These are phyloP conservation scores for Talaromyces sp. DNA, from an alignment of 2,329 filamentous ascomycete species.

Conservation along the genomic window DNA sequence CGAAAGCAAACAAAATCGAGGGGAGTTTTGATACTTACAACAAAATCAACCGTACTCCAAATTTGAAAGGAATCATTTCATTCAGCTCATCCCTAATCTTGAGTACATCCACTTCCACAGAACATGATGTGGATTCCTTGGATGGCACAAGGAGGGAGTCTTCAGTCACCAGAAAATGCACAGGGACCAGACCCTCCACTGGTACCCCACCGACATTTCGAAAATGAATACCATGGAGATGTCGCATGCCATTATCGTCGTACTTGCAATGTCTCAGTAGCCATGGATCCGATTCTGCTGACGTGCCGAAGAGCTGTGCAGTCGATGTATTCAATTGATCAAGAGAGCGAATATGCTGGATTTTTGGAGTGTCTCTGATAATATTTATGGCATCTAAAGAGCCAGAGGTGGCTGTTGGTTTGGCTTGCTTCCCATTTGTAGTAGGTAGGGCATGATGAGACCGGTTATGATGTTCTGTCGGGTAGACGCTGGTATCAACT, in stretches of 20 bases:
- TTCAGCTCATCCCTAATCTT: constrained; percentile 16
- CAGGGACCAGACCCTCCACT: constrained; percentile 32
- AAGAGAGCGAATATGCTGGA: constrained; percentile 24
- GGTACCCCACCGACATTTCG: constrained; percentile 40
- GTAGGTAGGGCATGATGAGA: neutral
- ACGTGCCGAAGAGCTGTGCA: constrained; percentile 32
- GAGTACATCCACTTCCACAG: neutral
- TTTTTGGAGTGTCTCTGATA: constrained; percentile 20
- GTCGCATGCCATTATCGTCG: constrained; percentile 35
- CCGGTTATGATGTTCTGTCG: neutral
- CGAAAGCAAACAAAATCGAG: neutral
- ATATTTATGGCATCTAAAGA: constrained; percentile 10
- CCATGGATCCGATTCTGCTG: constrained; percentile 37
- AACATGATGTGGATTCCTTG: constrained; percentile 11
- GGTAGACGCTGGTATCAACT: neutral
- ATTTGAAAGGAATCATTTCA: neutral
- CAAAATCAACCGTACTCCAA: neutral
- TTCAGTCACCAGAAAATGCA: constrained; percentile 22
- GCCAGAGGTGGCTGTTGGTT: neutral
- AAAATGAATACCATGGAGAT: constrained; percentile 36
- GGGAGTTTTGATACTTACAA: neutral
- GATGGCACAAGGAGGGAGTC: constrained; percentile 6
- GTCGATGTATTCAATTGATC: constrained; percentile 30
- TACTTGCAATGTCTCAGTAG: constrained; percentile 37
- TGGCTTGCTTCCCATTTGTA: neutral